phyloP scores from a whole-genome alignment of 129 eudicot species.

The Deinandra increscens region DNA sequence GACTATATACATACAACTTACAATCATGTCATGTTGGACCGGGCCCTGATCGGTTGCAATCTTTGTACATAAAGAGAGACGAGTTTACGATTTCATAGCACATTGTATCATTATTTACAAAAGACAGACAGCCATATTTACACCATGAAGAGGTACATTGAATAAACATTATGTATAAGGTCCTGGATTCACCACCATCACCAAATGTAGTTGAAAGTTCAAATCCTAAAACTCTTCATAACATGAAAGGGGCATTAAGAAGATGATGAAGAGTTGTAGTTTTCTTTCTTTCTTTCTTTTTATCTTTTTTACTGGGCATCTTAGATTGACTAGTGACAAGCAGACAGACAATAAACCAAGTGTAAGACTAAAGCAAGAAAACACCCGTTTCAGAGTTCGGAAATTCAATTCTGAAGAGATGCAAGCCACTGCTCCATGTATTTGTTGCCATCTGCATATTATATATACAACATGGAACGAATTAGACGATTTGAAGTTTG shows the following conservation, averaged over 20 bases:
- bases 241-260: neutral
- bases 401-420: constrained; percentile 36
- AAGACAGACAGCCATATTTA: constrained; percentile 14
- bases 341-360: constrained; percentile 1
- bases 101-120: constrained; percentile 16
- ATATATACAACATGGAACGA: constrained; percentile 4
- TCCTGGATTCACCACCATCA: constrained; percentile 3
- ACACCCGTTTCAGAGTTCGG: constrained; percentile 19
- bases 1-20: no score
- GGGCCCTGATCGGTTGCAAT: neutral
- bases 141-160: constrained; percentile 21
- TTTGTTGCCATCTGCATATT: constrained; percentile 31
- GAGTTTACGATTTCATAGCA: constrained; percentile 7
- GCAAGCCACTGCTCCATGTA: constrained; percentile 39
- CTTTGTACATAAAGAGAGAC: neutral
- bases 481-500: constrained; percentile 3
- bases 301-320: constrained; percentile 12
- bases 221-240: constrained; percentile 2
- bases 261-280: constrained; percentile 12
- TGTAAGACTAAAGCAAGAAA: constrained; percentile 13
- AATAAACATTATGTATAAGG: constrained; percentile 11
- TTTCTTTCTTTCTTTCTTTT: neutral
- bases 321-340: constrained; percentile 17
- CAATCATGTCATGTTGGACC: neutral
- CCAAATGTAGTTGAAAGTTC: neutral